Conservation (phyloP, 768 basidiomycete species). For the Lyophyllum shimeji region DNA sequence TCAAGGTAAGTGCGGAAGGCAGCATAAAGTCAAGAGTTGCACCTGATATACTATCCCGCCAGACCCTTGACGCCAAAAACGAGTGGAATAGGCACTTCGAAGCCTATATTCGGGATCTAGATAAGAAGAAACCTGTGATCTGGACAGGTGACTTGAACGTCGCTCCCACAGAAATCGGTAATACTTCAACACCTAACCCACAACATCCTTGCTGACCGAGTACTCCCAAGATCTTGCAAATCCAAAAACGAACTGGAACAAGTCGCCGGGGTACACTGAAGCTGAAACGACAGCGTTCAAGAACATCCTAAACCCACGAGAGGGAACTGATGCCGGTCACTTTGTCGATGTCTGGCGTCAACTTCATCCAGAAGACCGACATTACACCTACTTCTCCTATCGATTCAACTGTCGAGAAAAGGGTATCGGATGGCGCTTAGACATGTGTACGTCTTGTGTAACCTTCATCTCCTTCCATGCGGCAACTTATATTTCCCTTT, state of each 20-base stretch:
- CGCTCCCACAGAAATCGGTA: conserved; percentile 74
- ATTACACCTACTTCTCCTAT: conserved; percentile 86
- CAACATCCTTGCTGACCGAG: background rate
- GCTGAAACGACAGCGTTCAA: conserved; percentile 77
- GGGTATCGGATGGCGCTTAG: conserved; percentile 85
- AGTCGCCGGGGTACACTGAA: conserved; percentile 82
- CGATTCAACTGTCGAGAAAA: conserved; percentile 78
- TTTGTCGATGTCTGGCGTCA: conserved; percentile 84
- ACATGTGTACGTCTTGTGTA: conserved; percentile 61
- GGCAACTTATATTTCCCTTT: background rate
- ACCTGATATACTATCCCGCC: background rate
- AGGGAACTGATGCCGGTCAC: conserved; percentile 31
- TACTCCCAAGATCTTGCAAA: conserved; percentile 59
- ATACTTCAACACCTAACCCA: background rate
- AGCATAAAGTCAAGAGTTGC: background rate
- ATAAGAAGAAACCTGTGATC: conserved; percentile 80
- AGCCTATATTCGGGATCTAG: conserved; percentile 66
- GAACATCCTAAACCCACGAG: conserved; percentile 59
- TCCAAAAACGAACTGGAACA: conserved; percentile 80
- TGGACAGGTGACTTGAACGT: conserved; percentile 91
- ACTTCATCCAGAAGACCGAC: conserved; percentile 61
- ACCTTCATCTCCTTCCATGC: background rate
- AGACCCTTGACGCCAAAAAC: conserved; percentile 79
- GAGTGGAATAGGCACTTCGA: conserved; percentile 81
- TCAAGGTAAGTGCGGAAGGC: conserved; percentile 53